A percentile compares a stretch with the other conserved stretches of the same genome.
These are phyloP conservation scores for Nidularia pulvinata DNA, from an alignment of 768 basidiomycete species.

Conservation along the genomic window DNA sequence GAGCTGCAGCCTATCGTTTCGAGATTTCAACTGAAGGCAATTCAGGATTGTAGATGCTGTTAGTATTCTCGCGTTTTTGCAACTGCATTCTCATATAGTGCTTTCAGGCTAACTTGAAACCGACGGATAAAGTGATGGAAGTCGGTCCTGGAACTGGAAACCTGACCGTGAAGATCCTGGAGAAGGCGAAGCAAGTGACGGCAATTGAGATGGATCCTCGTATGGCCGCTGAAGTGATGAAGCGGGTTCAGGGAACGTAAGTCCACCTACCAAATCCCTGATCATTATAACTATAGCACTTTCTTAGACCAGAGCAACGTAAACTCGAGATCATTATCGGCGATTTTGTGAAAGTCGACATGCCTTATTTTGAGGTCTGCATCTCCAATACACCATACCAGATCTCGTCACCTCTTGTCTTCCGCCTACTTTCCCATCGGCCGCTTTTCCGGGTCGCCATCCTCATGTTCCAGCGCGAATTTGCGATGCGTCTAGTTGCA, in stretches of 20 bases:
- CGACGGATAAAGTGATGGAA: constrained; percentile 95
- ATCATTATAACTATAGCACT: not conserved
- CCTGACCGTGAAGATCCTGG: constrained; percentile 89
- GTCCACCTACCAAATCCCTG: constrained; percentile 27
- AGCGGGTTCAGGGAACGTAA: constrained; percentile 97
- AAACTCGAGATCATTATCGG: constrained; percentile 96
- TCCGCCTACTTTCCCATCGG: constrained; percentile 95
- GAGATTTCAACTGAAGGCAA: constrained; percentile 11
- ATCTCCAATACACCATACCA: constrained; percentile 99
- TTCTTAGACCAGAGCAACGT: constrained; percentile 84
- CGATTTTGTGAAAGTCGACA: constrained; percentile 97
- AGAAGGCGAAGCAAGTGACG: constrained; percentile 90
- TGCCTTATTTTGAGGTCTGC: constrained; percentile 99
- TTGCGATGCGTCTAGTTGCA: constrained; percentile 90
- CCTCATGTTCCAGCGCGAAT: constrained; percentile 99
- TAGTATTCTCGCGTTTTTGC: constrained; percentile 14
- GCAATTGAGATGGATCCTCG: constrained; percentile 98
- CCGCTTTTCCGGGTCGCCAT: constrained; percentile 93
- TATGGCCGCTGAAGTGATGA: constrained; percentile 97
- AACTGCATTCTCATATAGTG: constrained; percentile 1
- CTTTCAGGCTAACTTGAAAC: constrained; percentile 81
- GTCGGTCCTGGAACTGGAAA: constrained; percentile 99
- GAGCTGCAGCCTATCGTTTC: constrained; percentile 14
- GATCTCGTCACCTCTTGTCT: constrained; percentile 97
- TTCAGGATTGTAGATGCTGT: constrained; percentile 44